These are phyloP conservation scores for Canavalia gladiata DNA, from an alignment of 306 rosid genomes.

Conservation along the genomic window DNA sequence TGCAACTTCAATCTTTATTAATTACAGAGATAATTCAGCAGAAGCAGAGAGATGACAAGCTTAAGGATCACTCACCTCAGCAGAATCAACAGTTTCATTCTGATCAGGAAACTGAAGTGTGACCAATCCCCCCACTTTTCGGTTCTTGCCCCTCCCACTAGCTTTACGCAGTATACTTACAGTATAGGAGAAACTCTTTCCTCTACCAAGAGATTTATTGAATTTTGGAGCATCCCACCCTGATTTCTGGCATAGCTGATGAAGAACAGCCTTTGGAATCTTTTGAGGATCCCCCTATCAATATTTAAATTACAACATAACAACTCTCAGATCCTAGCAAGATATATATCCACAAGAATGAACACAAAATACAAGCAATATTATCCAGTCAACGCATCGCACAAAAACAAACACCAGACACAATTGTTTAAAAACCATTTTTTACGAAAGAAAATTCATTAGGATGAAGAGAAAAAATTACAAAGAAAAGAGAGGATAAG, in stretches of 20 bases:
- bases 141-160: constrained; percentile 95
- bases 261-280: constrained; percentile 95
- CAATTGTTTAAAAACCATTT: constrained; percentile 10
- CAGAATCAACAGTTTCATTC: constrained; percentile 72
- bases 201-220: constrained; percentile 73
- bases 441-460: constrained; percentile 15
- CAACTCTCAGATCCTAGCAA: constrained; percentile 34
- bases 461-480: constrained; percentile 23
- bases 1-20: background rate
- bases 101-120: constrained; percentile 89
- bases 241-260: constrained; percentile 92
- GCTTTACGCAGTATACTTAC: constrained; percentile 84
- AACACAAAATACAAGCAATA: background rate
- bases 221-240: constrained; percentile 99
- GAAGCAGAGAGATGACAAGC: constrained; percentile 10
- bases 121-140: constrained; percentile 91
- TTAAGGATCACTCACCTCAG: constrained; percentile 70
- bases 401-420: constrained; percentile 28
- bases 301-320: constrained; percentile 35
- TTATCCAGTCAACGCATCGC: constrained; percentile 9
- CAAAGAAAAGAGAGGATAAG: background rate
- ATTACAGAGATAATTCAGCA: background rate
- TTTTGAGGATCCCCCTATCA: constrained; percentile 85
- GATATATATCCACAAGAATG: constrained; percentile 31
- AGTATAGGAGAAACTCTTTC: constrained; percentile 68